These are phyloP conservation scores for Spathaspora girioi DNA, from an alignment of 805 yeast genomes.

Conservation along the genomic window DNA sequence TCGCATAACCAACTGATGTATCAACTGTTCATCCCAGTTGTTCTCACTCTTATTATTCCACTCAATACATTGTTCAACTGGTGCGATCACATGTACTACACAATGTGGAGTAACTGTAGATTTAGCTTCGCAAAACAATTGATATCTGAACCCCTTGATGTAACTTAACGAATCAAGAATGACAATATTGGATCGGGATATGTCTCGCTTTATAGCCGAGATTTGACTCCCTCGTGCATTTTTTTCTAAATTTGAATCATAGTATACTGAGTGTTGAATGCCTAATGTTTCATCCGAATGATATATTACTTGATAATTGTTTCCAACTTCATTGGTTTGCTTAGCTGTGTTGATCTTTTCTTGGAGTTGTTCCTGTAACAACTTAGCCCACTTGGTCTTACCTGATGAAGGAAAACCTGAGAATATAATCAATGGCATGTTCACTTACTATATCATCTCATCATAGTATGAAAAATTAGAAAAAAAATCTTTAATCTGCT, in stretches of 20 bases:
- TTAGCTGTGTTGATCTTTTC: slow-evolving; percentile 37
- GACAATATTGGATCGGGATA: slow-evolving; percentile 67
- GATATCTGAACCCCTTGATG: slow-evolving; percentile 94
- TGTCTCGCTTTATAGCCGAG: slow-evolving; percentile 82
- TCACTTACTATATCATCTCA: not conserved
- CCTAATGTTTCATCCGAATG: slow-evolving; percentile 80
- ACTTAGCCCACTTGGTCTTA: slow-evolving; percentile 69
- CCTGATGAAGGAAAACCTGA: slow-evolving; percentile 89
- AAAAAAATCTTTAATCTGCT: not conserved
- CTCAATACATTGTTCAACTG: slow-evolving; percentile 55
- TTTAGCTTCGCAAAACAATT: slow-evolving; percentile 90
- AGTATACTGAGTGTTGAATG: slow-evolving; percentile 62
- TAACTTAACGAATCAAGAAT: slow-evolving; percentile 83
- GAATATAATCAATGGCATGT: slow-evolving; percentile 80
- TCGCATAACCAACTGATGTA: slow-evolving; percentile 71
- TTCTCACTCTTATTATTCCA: slow-evolving; percentile 48
- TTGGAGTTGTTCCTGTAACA: slow-evolving; percentile 48
- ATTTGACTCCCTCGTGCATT: slow-evolving; percentile 79
- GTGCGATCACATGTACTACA: slow-evolving; percentile 73
- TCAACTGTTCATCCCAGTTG: slow-evolving; percentile 63
- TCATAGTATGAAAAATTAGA: not conserved
- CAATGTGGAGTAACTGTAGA: slow-evolving; percentile 77
- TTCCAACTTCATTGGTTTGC: slow-evolving; percentile 42
- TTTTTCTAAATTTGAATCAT: slow-evolving; percentile 74
- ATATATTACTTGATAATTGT: slow-evolving; percentile 56